A percentile compares a stretch with the other conserved stretches of the same genome.
phyloP scores from a whole-genome alignment of 2,329 filamentous ascomycete genomes.

The Huntiella moniliformis region DNA sequence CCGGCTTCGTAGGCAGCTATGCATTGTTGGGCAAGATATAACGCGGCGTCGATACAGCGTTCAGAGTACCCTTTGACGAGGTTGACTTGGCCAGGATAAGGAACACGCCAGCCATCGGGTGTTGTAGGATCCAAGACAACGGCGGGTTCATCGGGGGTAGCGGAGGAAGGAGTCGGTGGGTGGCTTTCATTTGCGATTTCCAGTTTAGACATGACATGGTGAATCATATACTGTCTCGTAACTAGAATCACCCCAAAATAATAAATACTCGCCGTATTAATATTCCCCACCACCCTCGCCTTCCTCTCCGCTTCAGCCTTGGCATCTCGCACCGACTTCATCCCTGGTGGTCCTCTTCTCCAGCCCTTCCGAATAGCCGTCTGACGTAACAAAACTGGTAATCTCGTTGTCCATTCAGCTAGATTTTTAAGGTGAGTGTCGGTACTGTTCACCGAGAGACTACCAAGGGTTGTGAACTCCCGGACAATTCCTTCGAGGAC shows the following conservation, averaged over 20 bases:
- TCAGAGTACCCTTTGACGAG: conserved; percentile 19
- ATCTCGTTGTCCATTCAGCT: conserved; percentile 4
- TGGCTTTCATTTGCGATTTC: conserved; percentile 13
- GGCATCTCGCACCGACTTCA: background rate
- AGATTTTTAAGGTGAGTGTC: conserved; percentile 8
- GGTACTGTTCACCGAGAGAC: conserved; percentile 1
- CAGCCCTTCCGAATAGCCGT: background rate
- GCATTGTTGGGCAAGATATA: conserved; percentile 30
- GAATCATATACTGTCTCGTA: conserved; percentile 13
- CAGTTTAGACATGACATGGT: conserved; percentile 10
- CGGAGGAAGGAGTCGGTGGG: background rate
- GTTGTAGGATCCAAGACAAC: background rate
- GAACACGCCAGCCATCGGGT: background rate
- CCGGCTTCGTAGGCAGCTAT: conserved; percentile 22
- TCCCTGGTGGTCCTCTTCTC: background rate
- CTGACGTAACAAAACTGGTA: conserved; percentile 1
- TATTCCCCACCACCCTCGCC: conserved; percentile 8
- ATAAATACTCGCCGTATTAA: conserved; percentile 13
- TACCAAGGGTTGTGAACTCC: conserved; percentile 4
- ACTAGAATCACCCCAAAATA: conserved; percentile 13
- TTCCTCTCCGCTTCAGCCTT: conserved; percentile 4
- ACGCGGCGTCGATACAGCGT: conserved; percentile 29
- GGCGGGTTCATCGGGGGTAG: background rate
- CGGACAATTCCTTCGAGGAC: conserved; percentile 10
- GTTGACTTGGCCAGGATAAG: background rate